Conservation (phyloP, 768 basidiomycete genomes). For the Trametes elegans region DNA sequence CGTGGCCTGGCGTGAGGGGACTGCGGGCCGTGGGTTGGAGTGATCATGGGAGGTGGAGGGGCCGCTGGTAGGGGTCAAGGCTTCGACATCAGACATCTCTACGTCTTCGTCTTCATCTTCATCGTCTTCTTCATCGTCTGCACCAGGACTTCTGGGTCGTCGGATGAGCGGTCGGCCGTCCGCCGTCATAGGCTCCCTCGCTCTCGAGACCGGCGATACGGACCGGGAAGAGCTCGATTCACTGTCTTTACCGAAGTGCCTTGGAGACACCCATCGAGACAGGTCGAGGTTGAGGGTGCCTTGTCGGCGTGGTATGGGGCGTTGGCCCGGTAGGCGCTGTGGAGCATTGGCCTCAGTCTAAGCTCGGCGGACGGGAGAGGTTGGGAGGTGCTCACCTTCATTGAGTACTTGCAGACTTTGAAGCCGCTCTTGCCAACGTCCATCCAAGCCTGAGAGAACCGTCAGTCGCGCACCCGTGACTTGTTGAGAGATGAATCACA, state of each 20-base stretch:
- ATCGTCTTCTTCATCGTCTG: not conserved
- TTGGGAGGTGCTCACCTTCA: conserved; percentile 1
- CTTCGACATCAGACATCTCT: not conserved
- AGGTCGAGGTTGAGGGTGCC: not conserved
- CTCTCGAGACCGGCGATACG: not conserved
- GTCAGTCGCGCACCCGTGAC: not conserved
- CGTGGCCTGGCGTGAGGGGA: not conserved
- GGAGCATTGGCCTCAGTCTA: not conserved
- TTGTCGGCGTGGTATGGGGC: conserved; percentile 8
- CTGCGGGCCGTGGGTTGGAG: no score
- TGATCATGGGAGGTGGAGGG: not conserved
- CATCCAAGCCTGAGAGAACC: conserved; percentile 17
- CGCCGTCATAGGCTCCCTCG: not conserved
- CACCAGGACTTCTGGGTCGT: not conserved
- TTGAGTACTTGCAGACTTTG: conserved; percentile 19
- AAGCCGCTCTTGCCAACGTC: conserved; percentile 17
- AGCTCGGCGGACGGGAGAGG: no score
- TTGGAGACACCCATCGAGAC: not conserved
- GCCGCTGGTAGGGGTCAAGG: not conserved
- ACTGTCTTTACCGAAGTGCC: not conserved
- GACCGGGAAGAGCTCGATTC: not conserved
- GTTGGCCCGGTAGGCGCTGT: conserved; percentile 15
- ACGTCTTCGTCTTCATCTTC: not conserved
- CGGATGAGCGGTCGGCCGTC: not conserved
- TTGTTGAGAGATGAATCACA: not conserved